Percentiles rank a stretch among this genome's conserved stretches.
Conservation (phyloP, 177 flowering plant genomes). For the Vitis hybrid region DNA sequence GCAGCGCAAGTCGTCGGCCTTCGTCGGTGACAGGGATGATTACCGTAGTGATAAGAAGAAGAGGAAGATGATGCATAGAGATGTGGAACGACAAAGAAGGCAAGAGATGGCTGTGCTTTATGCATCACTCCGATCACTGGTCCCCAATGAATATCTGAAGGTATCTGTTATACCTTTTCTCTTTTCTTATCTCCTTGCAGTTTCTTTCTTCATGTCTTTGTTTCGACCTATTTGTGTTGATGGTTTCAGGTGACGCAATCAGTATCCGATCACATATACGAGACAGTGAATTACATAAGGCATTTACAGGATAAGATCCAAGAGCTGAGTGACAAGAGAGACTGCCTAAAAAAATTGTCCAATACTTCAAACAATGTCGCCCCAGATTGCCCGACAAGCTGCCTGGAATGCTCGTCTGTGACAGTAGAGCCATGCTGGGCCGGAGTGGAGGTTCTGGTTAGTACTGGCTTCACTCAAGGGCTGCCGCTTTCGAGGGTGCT, state of each 20-base stretch:
- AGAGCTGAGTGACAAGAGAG: conserved; percentile 21
- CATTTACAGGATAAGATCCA: conserved; percentile 17
- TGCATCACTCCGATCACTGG: conserved; percentile 28
- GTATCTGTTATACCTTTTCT: neutral
- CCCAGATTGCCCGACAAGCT: neutral
- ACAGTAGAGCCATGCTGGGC: conserved; percentile 9
- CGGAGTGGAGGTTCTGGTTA: conserved; percentile 23
- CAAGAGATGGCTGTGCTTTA: conserved; percentile 44
- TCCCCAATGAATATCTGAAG: conserved; percentile 37
- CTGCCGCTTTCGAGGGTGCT: conserved; percentile 29
- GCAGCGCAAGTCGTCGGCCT: neutral
- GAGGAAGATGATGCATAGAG: conserved; percentile 31
- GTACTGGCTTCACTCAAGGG: conserved; percentile 6
- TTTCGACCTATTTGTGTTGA: neutral
- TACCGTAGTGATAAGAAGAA: conserved; percentile 12
- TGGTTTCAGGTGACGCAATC: conserved; percentile 45
- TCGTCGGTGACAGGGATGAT: neutral
- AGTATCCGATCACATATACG: conserved; percentile 28
- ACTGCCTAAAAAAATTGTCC: conserved; percentile 18
- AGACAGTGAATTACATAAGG: conserved; percentile 27
- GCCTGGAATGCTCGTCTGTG: neutral
- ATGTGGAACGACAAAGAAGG: conserved; percentile 36
- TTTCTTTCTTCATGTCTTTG: too few relatives aligned
- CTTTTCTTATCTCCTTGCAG: neutral
- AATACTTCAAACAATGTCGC: neutral